These are phyloP conservation scores for Alliaria petiolata DNA, from an alignment of 345 rosid species.

Conservation along the genomic window DNA sequence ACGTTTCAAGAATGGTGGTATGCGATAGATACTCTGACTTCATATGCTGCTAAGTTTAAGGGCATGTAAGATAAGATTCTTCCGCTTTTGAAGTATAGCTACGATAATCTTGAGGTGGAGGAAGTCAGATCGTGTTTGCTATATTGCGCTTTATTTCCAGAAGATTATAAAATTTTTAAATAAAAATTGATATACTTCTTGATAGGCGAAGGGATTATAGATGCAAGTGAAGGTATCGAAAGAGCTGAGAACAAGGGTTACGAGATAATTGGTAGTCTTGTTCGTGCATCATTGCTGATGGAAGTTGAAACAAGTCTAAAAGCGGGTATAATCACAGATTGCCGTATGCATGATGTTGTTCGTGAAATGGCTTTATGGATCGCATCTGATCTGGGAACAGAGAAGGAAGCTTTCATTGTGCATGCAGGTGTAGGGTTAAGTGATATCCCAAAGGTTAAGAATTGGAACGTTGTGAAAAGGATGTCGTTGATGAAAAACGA, in stretches of 20 bases:
- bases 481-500: slow-evolving; percentile 27
- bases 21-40: slow-evolving; percentile 20
- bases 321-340: fast-evolving
- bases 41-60: not conserved
- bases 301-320: not conserved
- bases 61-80: slow-evolving; percentile 29
- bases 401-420: not conserved
- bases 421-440: not conserved
- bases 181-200: slow-evolving; percentile 22
- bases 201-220: slow-evolving; percentile 27
- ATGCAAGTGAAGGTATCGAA: slow-evolving; percentile 4
- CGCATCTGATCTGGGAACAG: not conserved
- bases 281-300: slow-evolving; percentile 34
- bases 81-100: slow-evolving; percentile 36
- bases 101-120: slow-evolving; percentile 1
- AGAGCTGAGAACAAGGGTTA: slow-evolving; percentile 23
- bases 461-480: slow-evolving; percentile 4
- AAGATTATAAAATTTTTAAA: not conserved
- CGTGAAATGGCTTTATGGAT: slow-evolving; percentile 40
- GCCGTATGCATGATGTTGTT: slow-evolving; percentile 33
- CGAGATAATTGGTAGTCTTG: slow-evolving; percentile 26
- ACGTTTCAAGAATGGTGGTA: slow-evolving; percentile 30
- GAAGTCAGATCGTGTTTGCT: slow-evolving; percentile 25
- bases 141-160: slow-evolving; percentile 39
- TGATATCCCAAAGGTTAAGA: slow-evolving; percentile 10